Percentiles rank a stretch among this genome's conserved stretches.
Conservation (phyloP, 352 stramenopile genomes). For the Phytophthora nicotianae region DNA sequence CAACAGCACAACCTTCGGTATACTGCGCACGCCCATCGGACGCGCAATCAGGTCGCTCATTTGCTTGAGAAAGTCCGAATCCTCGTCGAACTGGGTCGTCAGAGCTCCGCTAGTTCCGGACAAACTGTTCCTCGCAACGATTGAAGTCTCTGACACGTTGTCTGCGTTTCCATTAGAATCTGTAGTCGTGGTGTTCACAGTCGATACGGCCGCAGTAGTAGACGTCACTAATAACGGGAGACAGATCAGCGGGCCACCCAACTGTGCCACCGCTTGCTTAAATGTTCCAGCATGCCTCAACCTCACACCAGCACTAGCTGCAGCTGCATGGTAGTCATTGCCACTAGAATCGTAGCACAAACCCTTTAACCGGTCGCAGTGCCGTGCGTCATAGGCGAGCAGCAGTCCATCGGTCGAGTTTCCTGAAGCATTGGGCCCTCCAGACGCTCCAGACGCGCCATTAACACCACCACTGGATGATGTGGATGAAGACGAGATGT, state of each 20-base stretch:
- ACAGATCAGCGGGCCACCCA: slow-evolving; percentile 66
- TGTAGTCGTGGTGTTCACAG: slow-evolving; percentile 22
- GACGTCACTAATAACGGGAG: slow-evolving; percentile 68
- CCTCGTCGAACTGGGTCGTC: slow-evolving; percentile 77
- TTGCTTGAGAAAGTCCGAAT: slow-evolving; percentile 73
- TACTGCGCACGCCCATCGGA: slow-evolving; percentile 67
- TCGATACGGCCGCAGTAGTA: slow-evolving; percentile 41
- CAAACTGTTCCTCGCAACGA: slow-evolving; percentile 15
- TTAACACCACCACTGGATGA: slow-evolving; percentile 45
- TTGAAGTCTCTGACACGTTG: slow-evolving; percentile 1
- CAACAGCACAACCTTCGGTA: slow-evolving; percentile 78
- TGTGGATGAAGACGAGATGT: slow-evolving; percentile 71
- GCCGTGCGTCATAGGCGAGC: slow-evolving; percentile 68
- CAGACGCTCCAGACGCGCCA: slow-evolving; percentile 27
- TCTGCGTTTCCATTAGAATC: slow-evolving; percentile 17
- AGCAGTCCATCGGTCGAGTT: slow-evolving; percentile 61
- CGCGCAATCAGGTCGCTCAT: slow-evolving; percentile 76
- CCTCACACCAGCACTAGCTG: slow-evolving; percentile 59
- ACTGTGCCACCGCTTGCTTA: slow-evolving; percentile 71
- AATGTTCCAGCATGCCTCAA: slow-evolving; percentile 70
- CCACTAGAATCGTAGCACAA: slow-evolving; percentile 75
- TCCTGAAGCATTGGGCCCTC: slow-evolving; percentile 27
- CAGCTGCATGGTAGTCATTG: slow-evolving; percentile 67
- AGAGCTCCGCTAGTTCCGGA: slow-evolving; percentile 20
- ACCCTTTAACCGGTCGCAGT: slow-evolving; percentile 65